These are phyloP conservation scores for Rhizophora apiculata DNA, from an alignment of 345 rosid genomes.

Conservation along the genomic window DNA sequence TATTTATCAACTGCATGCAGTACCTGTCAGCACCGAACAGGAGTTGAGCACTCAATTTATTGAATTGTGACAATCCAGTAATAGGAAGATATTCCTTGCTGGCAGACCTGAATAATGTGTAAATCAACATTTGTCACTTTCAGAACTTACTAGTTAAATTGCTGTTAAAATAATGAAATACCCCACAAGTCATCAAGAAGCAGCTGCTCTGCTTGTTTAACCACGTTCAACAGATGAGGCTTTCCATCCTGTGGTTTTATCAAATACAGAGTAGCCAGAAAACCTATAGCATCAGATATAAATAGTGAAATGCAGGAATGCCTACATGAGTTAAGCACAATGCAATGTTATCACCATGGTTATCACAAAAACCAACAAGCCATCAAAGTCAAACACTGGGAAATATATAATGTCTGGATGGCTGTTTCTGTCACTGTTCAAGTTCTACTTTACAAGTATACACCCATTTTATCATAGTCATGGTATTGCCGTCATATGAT, in stretches of 20 bases:
- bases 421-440: too few species aligned
- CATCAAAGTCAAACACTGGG: too few species aligned
- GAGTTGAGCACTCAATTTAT: conserved; percentile 82
- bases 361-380: too few species aligned
- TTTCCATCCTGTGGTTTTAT: conserved; percentile 56
- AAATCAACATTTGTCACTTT: neutral
- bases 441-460: too few species aligned
- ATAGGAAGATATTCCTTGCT: conserved; percentile 87
- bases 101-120: conserved; percentile 43
- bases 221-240: conserved; percentile 73
- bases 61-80: conserved; percentile 75
- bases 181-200: conserved; percentile 65
- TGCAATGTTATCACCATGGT: too few species aligned
- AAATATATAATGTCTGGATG: too few species aligned
- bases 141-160: neutral
- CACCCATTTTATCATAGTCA: too few species aligned
- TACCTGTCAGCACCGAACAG: conserved; percentile 75
- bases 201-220: conserved; percentile 74
- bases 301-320: too few species aligned
- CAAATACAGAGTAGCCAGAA: conserved; percentile 1
- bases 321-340: too few species aligned
- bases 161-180: conserved; percentile 3
- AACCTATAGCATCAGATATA: too few species aligned
- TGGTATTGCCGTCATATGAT: too few species aligned
- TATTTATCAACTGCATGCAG: too few species aligned